Evolutionary conservation across 202 grass and related monocot genomes (phyloP).

Genomic region (Hordeum pubiflorum): DNA sequence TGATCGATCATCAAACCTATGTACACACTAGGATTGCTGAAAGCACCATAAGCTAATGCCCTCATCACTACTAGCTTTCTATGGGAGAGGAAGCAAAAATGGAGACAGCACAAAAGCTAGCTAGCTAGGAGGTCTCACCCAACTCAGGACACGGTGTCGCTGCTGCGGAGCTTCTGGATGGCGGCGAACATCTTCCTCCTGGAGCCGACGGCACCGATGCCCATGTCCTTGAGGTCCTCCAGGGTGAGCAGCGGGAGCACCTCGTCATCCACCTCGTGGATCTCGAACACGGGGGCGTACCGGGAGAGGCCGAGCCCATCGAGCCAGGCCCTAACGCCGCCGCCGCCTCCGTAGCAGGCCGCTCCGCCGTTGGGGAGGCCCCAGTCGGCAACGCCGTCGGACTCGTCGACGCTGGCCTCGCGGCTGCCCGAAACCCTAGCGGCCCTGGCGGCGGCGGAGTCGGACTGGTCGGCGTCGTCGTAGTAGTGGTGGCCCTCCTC

Average conservation of each 20-base stretch:
- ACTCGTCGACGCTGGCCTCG: constrained; percentile 54
- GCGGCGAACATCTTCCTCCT: constrained; percentile 73
- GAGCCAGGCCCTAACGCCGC: constrained; percentile 46
- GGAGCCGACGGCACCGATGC: constrained; percentile 76
- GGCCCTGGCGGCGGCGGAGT: constrained; percentile 38
- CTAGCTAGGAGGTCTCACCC: constrained; percentile 33
- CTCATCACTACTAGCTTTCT: not conserved
- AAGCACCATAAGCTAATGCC: not conserved
- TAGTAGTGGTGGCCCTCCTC: constrained; percentile 49
- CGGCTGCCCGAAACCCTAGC: constrained; percentile 69
- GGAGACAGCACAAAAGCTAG: not conserved
- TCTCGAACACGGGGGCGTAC: constrained; percentile 73
- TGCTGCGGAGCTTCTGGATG: constrained; percentile 62
- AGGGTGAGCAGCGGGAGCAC: constrained; percentile 73
- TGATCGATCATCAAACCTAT: constrained; percentile 14
- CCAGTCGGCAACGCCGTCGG: constrained; percentile 63
- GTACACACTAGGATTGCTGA: constrained; percentile 16
- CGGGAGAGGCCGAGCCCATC: constrained; percentile 52
- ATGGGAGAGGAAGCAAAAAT: constrained; percentile 15
- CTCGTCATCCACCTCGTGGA: constrained; percentile 82
- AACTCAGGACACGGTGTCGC: constrained; percentile 33
- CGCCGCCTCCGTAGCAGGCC: constrained; percentile 34
- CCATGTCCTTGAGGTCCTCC: constrained; percentile 97
- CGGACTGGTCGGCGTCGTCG: constrained; percentile 47
- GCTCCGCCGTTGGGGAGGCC: constrained; percentile 42